phyloP scores from a whole-genome alignment of 1,284 basidiomycete species.

The Coriolopsis trogii region DNA sequence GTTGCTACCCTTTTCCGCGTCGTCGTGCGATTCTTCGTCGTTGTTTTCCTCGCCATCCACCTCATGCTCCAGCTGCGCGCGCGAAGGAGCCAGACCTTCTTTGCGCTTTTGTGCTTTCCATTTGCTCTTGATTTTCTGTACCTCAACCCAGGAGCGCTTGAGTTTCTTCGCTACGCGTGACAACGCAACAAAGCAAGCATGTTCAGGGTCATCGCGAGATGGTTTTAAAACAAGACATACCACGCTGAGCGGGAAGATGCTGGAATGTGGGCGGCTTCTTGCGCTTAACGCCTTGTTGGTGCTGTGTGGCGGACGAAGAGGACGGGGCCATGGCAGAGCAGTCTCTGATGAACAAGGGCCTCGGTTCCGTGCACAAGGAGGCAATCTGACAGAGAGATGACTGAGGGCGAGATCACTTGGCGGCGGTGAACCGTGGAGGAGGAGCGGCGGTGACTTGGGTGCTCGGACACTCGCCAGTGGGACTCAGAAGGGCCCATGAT shows the following conservation, averaged over 20 bases:
- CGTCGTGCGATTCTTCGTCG: conserved; percentile 9
- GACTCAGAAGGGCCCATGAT: conserved; percentile 22
- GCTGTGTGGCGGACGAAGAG: conserved; percentile 2
- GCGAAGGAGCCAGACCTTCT: conserved; percentile 43
- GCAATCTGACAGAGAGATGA: too few species aligned
- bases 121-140: conserved; percentile 72
- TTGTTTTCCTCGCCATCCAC: conserved; percentile 16
- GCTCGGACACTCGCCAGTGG: not conserved
- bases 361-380: not conserved
- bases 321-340: not conserved
- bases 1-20: conserved; percentile 6
- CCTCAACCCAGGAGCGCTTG: conserved; percentile 74
- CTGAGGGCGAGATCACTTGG: not conserved
- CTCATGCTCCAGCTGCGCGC: conserved; percentile 19
- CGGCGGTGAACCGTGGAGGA: not conserved
- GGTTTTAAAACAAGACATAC: conserved; percentile 39
- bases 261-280: conserved; percentile 71
- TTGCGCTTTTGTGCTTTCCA: conserved; percentile 78
- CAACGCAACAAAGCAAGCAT: conserved; percentile 2
- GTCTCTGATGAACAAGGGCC: not conserved
- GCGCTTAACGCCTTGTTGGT: conserved; percentile 40
- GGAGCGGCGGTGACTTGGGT: too few species aligned
- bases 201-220: not conserved
- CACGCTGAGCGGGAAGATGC: conserved; percentile 64
- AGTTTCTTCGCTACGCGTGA: conserved; percentile 61